These are phyloP conservation scores for Chaetomium globosum DNA, from an alignment of 2,329 filamentous ascomycete genomes.

Conservation along the genomic window DNA sequence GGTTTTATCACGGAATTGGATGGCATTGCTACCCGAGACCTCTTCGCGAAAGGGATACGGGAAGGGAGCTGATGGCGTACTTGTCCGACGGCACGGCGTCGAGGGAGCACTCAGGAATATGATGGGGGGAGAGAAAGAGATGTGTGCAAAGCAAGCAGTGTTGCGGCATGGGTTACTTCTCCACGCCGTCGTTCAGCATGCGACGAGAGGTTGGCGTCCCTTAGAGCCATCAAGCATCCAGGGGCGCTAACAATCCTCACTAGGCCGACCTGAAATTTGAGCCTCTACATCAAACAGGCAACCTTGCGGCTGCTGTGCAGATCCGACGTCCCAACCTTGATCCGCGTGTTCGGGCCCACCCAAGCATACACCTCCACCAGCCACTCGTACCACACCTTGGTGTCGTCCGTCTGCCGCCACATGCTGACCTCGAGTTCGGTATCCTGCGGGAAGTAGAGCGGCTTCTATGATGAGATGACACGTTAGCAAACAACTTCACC, in stretches of 20 bases:
- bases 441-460: slow-evolving; percentile 81
- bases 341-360: slow-evolving; percentile 60
- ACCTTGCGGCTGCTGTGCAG: slow-evolving; percentile 70
- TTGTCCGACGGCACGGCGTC: not conserved
- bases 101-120: not conserved
- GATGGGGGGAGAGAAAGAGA: no score
- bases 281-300: slow-evolving; percentile 67
- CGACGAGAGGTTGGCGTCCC: slow-evolving; percentile 3
- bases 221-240: slow-evolving; percentile 1
- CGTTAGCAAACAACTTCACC: slow-evolving; percentile 4
- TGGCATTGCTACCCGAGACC: not conserved
- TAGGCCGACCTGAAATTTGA: slow-evolving; percentile 7
- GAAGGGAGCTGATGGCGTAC: not conserved
- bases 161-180: slow-evolving; percentile 3
- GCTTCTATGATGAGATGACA: slow-evolving; percentile 59
- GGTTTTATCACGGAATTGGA: not conserved
- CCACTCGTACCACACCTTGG: slow-evolving; percentile 99
- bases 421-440: slow-evolving; percentile 88
- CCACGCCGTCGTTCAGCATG: not conserved
- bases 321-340: slow-evolving; percentile 68
- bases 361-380: slow-evolving; percentile 80
- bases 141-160: not conserved
- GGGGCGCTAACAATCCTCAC: not conserved
- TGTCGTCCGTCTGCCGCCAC: slow-evolving; percentile 94
- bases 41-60: not conserved